Conservation (phyloP, 768 basidiomycete genomes). For the Jaapia argillacea region DNA sequence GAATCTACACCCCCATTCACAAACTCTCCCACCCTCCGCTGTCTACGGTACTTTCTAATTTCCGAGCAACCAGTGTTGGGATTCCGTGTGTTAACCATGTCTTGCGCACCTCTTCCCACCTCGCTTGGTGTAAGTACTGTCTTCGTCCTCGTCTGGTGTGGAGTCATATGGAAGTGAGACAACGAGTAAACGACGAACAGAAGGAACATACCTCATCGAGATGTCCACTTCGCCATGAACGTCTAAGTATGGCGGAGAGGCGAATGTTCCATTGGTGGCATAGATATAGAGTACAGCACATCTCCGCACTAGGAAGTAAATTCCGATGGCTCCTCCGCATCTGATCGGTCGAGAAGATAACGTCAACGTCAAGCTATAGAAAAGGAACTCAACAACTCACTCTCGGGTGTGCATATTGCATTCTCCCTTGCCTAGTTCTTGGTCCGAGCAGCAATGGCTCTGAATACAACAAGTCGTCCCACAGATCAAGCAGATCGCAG, state of each 20-base stretch:
- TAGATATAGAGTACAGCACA: conserved; percentile 87
- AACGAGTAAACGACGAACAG: neutral
- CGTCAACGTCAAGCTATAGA: conserved; percentile 4
- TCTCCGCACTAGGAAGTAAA: conserved; percentile 88
- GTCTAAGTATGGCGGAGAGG: conserved; percentile 85
- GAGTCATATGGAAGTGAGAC: neutral
- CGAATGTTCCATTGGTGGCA: conserved; percentile 82
- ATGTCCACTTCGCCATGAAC: conserved; percentile 90
- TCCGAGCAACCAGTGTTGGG: conserved; percentile 82
- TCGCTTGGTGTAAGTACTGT: conserved; percentile 74
- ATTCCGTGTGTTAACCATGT: conserved; percentile 87
- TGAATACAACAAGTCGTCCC: conserved; percentile 84
- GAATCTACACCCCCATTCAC: conserved; percentile 20
- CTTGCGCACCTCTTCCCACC: conserved; percentile 89
- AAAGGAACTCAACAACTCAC: conserved; percentile 39
- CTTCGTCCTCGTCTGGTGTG: conserved; percentile 67
- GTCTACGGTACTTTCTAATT: conserved; percentile 79
- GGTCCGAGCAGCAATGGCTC: conserved; percentile 84
- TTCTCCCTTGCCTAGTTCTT: conserved; percentile 66
- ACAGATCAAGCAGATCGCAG: conserved; percentile 88
- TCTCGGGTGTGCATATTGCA: conserved; percentile 94
- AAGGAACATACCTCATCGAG: conserved; percentile 64
- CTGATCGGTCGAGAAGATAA: conserved; percentile 33
- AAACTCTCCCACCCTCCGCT: conserved; percentile 92
- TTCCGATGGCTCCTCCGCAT: conserved; percentile 81